phyloP scores from a whole-genome alignment of 495 filamentous ascomycete species.

The Cercophora samala region DNA sequence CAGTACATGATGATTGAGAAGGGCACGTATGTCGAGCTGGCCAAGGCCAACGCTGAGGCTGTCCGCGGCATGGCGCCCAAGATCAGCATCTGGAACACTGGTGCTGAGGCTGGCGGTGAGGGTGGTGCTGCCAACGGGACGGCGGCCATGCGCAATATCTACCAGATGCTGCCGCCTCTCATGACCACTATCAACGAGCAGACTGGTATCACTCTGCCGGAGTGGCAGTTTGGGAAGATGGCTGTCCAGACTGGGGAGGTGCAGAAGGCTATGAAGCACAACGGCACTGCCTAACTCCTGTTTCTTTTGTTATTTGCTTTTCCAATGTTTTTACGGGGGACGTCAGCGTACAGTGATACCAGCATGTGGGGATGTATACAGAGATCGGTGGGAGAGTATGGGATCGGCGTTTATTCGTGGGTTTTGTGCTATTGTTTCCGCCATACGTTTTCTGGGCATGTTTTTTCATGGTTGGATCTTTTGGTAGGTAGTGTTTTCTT shows the following conservation, averaged over 20 bases:
- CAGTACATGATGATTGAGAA: conserved; percentile 78
- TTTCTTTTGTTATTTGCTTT: background rate
- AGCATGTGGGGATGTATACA: background rate
- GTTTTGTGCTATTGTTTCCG: background rate
- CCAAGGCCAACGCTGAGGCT: conserved; percentile 66
- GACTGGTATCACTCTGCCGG: conserved; percentile 70
- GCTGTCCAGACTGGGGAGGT: conserved; percentile 32
- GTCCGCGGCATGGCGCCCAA: conserved; percentile 77
- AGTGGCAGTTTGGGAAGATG: conserved; percentile 61
- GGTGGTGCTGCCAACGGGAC: conserved; percentile 34
- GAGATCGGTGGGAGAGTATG: background rate
- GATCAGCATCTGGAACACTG: conserved; percentile 87
- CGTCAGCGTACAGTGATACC: background rate
- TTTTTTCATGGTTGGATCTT: background rate
- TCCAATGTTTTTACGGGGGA: background rate
- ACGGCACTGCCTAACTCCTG: conserved; percentile 16
- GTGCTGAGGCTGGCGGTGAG: conserved; percentile 39
- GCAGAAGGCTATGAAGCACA: conserved; percentile 17
- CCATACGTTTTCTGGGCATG: background rate
- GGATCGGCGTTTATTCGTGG: background rate
- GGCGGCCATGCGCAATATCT: conserved; percentile 52
- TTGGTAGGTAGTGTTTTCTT: background rate
- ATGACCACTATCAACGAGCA: conserved; percentile 81
- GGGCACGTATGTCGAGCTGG: conserved; percentile 60
- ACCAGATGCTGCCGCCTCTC: conserved; percentile 75